Evolutionary conservation across 1,284 basidiomycete genomes (phyloP).

Genomic region (Pseudozyma hubeiensis): DNA sequence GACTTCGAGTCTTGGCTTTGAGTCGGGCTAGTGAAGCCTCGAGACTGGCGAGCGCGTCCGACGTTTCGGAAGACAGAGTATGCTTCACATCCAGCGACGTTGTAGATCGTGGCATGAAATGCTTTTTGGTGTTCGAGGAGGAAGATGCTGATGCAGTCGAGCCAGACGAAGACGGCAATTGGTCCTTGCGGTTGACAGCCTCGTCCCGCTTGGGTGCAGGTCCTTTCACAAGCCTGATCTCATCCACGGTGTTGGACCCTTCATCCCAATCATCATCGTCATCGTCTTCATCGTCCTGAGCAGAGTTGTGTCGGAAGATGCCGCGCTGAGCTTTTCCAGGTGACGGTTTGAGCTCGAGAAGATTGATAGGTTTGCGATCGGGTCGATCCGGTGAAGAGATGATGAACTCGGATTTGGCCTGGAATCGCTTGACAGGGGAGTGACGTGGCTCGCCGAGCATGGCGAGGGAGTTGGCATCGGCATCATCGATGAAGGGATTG

Average conservation of each 20-base stretch:
- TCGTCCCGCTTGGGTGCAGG: conserved; percentile 13
- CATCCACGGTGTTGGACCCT: conserved; percentile 18
- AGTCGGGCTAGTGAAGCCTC: conserved; percentile 49
- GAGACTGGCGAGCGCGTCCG: conserved; percentile 44
- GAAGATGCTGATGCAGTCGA: conserved; percentile 5
- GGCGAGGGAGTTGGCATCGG: conserved; percentile 33
- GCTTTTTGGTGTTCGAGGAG: conserved; percentile 3
- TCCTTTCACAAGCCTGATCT: conserved; percentile 33
- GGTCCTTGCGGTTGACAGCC: not conserved
- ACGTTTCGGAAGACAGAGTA: conserved; percentile 43
- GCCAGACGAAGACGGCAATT: conserved; percentile 6
- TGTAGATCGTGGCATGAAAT: conserved; percentile 11
- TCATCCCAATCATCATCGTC: conserved; percentile 23
- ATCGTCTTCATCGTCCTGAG: conserved; percentile 21
- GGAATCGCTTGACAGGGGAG: conserved; percentile 46
- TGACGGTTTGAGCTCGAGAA: conserved; percentile 47
- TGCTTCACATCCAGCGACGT: conserved; percentile 31
- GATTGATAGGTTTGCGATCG: conserved; percentile 50
- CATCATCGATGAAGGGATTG: conserved; percentile 23
- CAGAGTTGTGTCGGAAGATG: conserved; percentile 45
- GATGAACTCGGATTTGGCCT: conserved; percentile 39
- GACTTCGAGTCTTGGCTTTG: conserved; percentile 26
- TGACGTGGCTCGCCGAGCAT: conserved; percentile 40
- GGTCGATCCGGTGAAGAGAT: conserved; percentile 40
- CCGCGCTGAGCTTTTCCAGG: conserved; percentile 53